Base-by-base conservation (phyloP, 2,329 filamentous ascomycete genomes). In the Sporothrix pallida region DNA sequence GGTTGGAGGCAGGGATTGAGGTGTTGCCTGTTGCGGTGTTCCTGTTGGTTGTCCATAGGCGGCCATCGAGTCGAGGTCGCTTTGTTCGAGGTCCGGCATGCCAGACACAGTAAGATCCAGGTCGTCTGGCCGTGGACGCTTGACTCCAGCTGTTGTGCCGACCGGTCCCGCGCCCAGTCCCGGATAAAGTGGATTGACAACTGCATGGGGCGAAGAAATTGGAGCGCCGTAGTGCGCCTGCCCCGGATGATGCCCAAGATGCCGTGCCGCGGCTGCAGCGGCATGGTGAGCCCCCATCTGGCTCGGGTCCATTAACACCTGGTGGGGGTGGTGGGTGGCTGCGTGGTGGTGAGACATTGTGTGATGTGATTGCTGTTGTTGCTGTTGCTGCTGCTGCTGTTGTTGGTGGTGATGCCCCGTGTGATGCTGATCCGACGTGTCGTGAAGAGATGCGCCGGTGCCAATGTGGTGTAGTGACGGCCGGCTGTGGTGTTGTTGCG, bases 101-200 rank as follows among this genome's bases (percentile, higher is more conserved):
- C 83, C 86, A 26, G 83, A 80, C 71, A 86, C 84, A 44, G 86
- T 86, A 56, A 89, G 81, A 71, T 90, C 88, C 60, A 91, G 84
- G 46, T 90, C 88, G 75, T 89, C 88, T 56, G 87, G 87, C 50
- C 88, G 84, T 58, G 84, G 81, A 50, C 89, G 84, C 79, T 91
- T 91, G 58, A 84, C 78, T 6, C 77, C 76, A 9, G 75, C 54
- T 13, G 78, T 72, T 8, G 79, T 69, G 9, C 48, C 76, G 3
- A 78, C 81, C 67, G 79, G 81, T 68, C 78, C 17, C 15, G 42
- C 62, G 75, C 77, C 76, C 77, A 78, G 83, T 79, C 86, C 81
- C 63, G 86, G 84, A 76, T 89, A 89, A 73, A 89, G 79, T 17
- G 87, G 85, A 17, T 85, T 81, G 63, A 88, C 83, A 12, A 88